A percentile compares a stretch with the other conserved stretches of the same genome.
Evolutionary conservation across 257 asterid species (phyloP).

Genomic region (Solanum raphanifolium): DNA sequence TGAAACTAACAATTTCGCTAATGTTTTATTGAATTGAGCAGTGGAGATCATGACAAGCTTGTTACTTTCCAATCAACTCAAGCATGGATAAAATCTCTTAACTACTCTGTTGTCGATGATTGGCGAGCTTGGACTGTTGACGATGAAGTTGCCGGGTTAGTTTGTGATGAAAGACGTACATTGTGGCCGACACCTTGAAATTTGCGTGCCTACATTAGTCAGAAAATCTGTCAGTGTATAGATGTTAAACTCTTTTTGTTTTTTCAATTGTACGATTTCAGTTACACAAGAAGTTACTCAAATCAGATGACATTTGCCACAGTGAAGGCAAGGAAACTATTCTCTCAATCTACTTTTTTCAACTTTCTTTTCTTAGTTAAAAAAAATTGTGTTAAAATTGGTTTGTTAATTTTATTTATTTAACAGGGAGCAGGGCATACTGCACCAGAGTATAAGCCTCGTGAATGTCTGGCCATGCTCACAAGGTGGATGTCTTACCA

Average conservation of each 20-base stretch:
- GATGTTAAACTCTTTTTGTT: neutral
- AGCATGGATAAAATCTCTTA: conserved; percentile 40
- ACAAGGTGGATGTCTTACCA: conserved; percentile 8
- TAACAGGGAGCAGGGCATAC: conserved; percentile 4
- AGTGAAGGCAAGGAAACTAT: conserved; percentile 4
- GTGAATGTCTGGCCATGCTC: conserved; percentile 8
- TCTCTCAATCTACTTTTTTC: no score
- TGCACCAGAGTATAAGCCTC: neutral
- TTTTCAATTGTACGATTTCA: neutral
- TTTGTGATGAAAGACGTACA: neutral
- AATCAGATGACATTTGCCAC: conserved; percentile 18
- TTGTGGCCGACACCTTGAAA: no score
- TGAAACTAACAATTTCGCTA: neutral
- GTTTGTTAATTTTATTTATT: neutral
- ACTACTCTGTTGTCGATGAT: conserved; percentile 24
- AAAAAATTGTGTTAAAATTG: no score
- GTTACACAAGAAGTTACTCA: conserved; percentile 6
- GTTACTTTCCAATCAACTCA: conserved; percentile 23
- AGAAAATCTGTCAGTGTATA: no score
- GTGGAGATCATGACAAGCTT: conserved; percentile 36
- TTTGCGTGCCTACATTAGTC: neutral
- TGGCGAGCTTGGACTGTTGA: conserved; percentile 30
- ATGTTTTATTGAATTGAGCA: neutral
- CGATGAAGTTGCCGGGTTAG: conserved; percentile 29
- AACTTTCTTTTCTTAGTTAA: neutral